A percentile compares a stretch with the other conserved stretches of the same genome.
These are phyloP conservation scores for Sarcocystis neurona DNA, from an alignment of 169 alveolate species.

Conservation along the genomic window DNA sequence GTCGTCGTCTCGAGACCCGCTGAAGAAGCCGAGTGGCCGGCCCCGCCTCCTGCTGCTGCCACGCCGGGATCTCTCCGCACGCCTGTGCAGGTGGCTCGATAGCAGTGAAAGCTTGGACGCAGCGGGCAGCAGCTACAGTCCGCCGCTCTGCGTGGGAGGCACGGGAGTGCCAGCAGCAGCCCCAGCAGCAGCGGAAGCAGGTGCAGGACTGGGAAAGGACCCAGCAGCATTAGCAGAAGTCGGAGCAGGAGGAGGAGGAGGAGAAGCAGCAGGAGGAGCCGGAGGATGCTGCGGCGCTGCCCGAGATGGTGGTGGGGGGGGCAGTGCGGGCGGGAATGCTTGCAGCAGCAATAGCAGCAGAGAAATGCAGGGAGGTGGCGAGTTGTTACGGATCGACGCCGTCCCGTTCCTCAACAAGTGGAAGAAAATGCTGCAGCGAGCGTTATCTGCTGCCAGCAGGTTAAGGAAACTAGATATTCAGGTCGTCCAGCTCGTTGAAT, in stretches of 20 bases:
- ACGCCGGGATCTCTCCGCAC: no score
- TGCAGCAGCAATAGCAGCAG: not conserved
- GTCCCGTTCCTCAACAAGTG: conserved; percentile 26
- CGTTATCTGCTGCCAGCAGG: conserved; percentile 3
- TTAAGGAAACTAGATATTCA: conserved; percentile 3
- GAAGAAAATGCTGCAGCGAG: conserved; percentile 12
- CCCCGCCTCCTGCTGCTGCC: no score
- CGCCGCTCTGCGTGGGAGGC: not conserved
- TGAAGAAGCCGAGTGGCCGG: no score
- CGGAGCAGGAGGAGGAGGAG: not conserved
- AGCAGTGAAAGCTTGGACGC: not conserved
- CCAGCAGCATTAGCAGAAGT: not conserved
- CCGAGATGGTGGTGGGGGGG: not conserved
- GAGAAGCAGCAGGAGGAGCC: not conserved
- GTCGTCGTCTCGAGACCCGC: no score
- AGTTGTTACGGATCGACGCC: not conserved
- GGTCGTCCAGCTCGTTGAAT: conserved; percentile 9
- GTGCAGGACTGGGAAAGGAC: not conserved
- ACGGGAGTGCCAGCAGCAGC: not conserved
- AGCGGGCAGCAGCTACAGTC: not conserved
- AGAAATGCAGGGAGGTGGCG: not conserved
- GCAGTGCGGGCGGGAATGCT: not conserved
- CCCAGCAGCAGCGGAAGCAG: not conserved
- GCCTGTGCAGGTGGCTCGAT: no score
- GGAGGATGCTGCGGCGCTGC: not conserved